Conservation (phyloP, 2,329 filamentous ascomycete species). For the Paecilomyces sp. region DNA sequence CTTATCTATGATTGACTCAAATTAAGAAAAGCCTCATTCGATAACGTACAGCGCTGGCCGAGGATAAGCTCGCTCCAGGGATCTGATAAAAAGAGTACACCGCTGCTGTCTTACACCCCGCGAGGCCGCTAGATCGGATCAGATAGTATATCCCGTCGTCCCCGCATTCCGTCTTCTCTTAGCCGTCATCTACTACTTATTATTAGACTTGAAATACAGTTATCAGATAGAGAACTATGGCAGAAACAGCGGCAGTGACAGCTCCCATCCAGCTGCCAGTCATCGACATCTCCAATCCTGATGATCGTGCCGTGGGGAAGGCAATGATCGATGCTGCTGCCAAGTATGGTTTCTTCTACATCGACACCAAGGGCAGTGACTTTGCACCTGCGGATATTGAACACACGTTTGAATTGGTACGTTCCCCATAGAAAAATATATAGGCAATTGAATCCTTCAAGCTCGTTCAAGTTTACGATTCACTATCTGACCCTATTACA, state of each 20-base stretch:
- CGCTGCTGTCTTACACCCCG: neutral
- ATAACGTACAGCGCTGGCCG: neutral
- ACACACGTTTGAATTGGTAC: constrained; percentile 66
- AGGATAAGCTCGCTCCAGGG: neutral
- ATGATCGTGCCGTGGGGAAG: constrained; percentile 55
- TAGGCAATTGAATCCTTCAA: too few species aligned
- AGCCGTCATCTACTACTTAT: neutral
- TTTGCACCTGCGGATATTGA: constrained; percentile 62
- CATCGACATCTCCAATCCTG: constrained; percentile 66
- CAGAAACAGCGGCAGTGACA: neutral
- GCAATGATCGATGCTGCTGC: constrained; percentile 71
- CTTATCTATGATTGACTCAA: neutral
- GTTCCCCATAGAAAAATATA: constrained; percentile 6
- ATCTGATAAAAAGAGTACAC: neutral
- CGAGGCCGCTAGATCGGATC: neutral
- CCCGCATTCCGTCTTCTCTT: neutral
- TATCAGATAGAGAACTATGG: neutral
- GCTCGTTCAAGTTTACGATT: too few species aligned
- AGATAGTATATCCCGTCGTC: neutral
- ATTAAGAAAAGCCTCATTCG: neutral
- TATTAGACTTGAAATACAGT: neutral
- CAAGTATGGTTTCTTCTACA: constrained; percentile 82
- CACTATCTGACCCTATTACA: constrained; percentile 22
- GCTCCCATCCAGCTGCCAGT: constrained; percentile 58
- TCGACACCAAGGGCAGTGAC: constrained; percentile 65